Percentiles rank a stretch among this genome's conserved stretches.
Evolutionary conservation across 169 alveolate species (phyloP).

Genomic region (Babesia ovata): DNA sequence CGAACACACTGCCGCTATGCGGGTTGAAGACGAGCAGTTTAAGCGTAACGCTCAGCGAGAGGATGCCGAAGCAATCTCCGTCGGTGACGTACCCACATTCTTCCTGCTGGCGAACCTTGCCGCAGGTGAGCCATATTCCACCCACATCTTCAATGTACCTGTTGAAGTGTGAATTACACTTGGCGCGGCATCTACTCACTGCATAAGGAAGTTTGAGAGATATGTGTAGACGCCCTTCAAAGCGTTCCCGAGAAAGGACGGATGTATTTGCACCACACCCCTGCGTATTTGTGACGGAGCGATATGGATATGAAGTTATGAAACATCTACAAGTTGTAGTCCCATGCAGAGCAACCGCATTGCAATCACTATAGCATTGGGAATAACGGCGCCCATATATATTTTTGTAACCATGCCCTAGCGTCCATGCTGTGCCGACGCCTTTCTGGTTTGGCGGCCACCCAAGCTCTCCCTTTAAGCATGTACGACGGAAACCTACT

Average conservation of each 20-base stretch:
- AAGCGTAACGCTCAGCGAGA: constrained; percentile 49
- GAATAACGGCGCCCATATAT: too few species aligned
- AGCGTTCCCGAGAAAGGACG: constrained; percentile 62
- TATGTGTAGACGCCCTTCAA: constrained; percentile 50
- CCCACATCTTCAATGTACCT: constrained; percentile 63
- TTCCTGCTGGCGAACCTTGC: constrained; percentile 48
- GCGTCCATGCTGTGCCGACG: neutral
- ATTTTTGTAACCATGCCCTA: too few species aligned
- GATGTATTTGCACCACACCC: constrained; percentile 68
- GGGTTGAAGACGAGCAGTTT: constrained; percentile 51
- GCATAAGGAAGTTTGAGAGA: constrained; percentile 66
- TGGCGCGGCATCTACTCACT: constrained; percentile 19
- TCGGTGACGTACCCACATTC: constrained; percentile 50
- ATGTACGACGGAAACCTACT: constrained; percentile 5
- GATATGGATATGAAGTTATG: neutral
- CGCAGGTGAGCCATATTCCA: constrained; percentile 67
- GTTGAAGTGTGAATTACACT: neutral
- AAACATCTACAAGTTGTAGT: too few species aligned
- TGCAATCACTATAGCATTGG: too few species aligned
- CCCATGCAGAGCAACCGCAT: too few species aligned
- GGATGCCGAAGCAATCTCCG: constrained; percentile 54
- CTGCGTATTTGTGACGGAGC: neutral
- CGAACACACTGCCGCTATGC: constrained; percentile 23
- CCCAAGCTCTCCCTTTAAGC: neutral
- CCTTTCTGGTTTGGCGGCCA: neutral